Evolutionary conservation across 2,329 filamentous ascomycete genomes (phyloP).

Genomic region (Aureobasidium sp.): DNA sequence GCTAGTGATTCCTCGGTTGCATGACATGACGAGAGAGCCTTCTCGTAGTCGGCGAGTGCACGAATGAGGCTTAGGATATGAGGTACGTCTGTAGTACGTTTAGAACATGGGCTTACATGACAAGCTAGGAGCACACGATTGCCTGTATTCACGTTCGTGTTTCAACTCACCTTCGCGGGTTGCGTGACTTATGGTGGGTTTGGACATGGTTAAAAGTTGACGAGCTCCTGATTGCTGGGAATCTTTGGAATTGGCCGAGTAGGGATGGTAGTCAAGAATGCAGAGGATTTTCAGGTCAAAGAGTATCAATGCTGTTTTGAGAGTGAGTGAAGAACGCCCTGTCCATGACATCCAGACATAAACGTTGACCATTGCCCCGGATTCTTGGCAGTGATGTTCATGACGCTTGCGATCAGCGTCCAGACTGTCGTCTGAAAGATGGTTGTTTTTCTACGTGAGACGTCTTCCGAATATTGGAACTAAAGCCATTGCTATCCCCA

Average conservation of each 20-base stretch:
- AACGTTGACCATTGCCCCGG: not conserved
- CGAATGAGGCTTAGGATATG: conserved; percentile 76
- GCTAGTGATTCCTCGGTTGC: conserved; percentile 69
- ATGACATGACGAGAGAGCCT: conserved; percentile 64
- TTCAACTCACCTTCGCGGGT: conserved; percentile 48
- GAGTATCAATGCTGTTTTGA: not conserved
- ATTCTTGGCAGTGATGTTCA: conserved; percentile 2
- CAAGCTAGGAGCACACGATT: not conserved
- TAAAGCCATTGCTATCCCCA: too few relatives aligned
- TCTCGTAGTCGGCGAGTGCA: conserved; percentile 83
- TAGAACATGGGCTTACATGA: not conserved
- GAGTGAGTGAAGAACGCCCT: not conserved
- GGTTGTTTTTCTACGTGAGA: too few relatives aligned
- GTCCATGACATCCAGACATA: conserved; percentile 3
- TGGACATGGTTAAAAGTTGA: not conserved
- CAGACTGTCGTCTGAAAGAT: too few relatives aligned
- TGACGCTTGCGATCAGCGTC: not conserved
- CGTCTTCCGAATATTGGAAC: too few relatives aligned
- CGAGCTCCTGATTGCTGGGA: not conserved
- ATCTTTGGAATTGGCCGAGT: not conserved
- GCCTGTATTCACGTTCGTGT: not conserved
- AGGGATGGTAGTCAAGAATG: not conserved
- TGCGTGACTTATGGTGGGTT: conserved; percentile 50
- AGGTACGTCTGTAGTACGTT: conserved; percentile 58
- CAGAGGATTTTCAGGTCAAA: not conserved